Conservation (phyloP, 2,329 filamentous ascomycete genomes). For the Colletotrichum tabaci region DNA sequence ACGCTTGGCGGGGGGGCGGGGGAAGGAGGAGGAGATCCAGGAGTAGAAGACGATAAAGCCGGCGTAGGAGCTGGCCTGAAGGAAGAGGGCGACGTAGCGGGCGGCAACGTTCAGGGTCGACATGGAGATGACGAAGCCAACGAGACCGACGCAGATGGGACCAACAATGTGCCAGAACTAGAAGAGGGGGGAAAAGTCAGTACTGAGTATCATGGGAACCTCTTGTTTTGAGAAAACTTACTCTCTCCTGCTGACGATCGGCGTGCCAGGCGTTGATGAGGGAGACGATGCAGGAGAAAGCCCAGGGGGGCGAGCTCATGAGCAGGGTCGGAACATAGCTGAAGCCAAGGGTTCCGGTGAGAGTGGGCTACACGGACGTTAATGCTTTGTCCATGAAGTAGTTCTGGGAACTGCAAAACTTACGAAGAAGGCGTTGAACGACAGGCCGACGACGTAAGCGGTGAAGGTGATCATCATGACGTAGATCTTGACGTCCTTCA, state of each 20-base stretch:
- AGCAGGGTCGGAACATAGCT: constrained; percentile 66
- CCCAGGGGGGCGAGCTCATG: constrained; percentile 72
- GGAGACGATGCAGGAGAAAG: constrained; percentile 71
- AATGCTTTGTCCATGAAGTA: rapidly evolving
- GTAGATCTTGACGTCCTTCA: constrained; percentile 75
- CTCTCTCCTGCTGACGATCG: constrained; percentile 68
- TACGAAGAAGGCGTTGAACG: constrained; percentile 73
- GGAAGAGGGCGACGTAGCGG: constrained; percentile 73
- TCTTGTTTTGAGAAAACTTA: constrained; percentile 45
- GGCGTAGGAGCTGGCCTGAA: constrained; percentile 70
- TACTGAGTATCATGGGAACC: background rate
- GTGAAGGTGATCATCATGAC: constrained; percentile 75
- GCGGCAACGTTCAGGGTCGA: constrained; percentile 68
- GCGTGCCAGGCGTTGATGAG: constrained; percentile 69
- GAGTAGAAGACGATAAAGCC: constrained; percentile 70
- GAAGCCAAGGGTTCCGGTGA: constrained; percentile 69
- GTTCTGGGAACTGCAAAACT: constrained; percentile 41
- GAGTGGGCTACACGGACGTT: constrained; percentile 55
- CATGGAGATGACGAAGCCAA: constrained; percentile 74
- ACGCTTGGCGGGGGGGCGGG: constrained; percentile 72
- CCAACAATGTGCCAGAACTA: constrained; percentile 72
- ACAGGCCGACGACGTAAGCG: constrained; percentile 71
- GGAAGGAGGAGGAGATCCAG: constrained; percentile 71
- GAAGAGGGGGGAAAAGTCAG: background rate
- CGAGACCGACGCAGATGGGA: constrained; percentile 66